A percentile compares a stretch with the other conserved stretches of the same genome.
Evolutionary conservation across 345 rosid genomes (phyloP).

Genomic region (Salix koriyanagi): DNA sequence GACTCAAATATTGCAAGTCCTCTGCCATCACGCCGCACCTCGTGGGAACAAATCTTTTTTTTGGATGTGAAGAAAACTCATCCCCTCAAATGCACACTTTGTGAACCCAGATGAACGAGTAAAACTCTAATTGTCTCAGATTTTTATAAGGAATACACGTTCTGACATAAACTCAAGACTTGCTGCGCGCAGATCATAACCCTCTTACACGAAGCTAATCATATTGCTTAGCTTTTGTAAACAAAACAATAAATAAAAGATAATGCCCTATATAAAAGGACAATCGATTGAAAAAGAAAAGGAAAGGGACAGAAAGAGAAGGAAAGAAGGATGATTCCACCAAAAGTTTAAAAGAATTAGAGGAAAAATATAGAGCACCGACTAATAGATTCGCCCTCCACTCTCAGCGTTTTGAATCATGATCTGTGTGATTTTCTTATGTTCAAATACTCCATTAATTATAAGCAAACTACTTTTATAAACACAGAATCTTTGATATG

Average conservation of each 20-base stretch:
- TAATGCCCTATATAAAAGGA: not conserved
- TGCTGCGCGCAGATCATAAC: too few relatives aligned
- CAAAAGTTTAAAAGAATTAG: not conserved
- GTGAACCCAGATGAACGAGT: too few relatives aligned
- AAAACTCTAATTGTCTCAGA: rapidly evolving
- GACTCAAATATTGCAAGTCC: too few relatives aligned
- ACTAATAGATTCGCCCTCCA: not conserved
- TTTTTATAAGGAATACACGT: rapidly evolving
- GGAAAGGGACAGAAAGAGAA: not conserved
- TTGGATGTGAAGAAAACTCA: too few relatives aligned
- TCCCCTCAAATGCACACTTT: too few relatives aligned
- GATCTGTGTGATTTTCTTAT: not conserved
- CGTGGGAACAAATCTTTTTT: too few relatives aligned
- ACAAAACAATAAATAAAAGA: too few relatives aligned
- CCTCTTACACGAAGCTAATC: too few relatives aligned
- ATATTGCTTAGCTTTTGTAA: not conserved
- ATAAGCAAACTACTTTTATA: not conserved
- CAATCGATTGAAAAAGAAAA: not conserved
- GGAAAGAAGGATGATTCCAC: not conserved
- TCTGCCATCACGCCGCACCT: too few relatives aligned
- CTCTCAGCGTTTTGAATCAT: not conserved
- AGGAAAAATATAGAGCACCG: not conserved
- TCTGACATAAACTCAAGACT: too few relatives aligned
- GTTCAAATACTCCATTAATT: not conserved
- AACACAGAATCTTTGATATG: not conserved